phyloP scores from a whole-genome alignment of 306 rosid species.

The Ceratonia siliqua region DNA sequence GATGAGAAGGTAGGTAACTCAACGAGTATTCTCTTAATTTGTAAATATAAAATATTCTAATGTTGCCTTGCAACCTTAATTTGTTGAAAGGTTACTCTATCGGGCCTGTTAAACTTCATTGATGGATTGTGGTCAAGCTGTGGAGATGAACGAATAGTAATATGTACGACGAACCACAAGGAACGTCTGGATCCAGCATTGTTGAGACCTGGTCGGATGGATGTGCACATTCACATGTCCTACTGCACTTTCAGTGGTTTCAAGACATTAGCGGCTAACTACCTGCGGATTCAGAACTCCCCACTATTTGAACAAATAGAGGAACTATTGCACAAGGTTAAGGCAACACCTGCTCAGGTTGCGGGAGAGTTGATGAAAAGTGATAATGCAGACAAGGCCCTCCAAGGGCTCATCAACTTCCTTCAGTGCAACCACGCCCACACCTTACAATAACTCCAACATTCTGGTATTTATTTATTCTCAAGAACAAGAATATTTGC shows the following conservation, averaged over 20 bases:
- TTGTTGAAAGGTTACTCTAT: conserved; percentile 48
- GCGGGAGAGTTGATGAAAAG: conserved; percentile 60
- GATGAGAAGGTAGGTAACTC: conserved; percentile 44
- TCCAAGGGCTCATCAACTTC: conserved; percentile 48
- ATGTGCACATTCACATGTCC: conserved; percentile 56
- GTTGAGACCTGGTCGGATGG: conserved; percentile 66
- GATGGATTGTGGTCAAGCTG: conserved; percentile 74
- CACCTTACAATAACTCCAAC: background rate
- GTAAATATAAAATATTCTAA: background rate
- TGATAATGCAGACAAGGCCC: conserved; percentile 42
- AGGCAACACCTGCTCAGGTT: conserved; percentile 62
- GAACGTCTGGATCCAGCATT: conserved; percentile 57
- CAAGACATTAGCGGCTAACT: conserved; percentile 50
- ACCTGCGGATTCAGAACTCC: conserved; percentile 46
- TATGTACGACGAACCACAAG: conserved; percentile 53
- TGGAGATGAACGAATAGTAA: conserved; percentile 54
- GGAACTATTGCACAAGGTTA: conserved; percentile 32
- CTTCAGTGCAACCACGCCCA: conserved; percentile 32
- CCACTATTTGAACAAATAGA: conserved; percentile 39
- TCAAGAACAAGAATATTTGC: background rate
- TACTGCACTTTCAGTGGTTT: conserved; percentile 49
- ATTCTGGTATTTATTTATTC: background rate
- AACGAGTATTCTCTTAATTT: background rate
- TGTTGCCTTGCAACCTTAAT: background rate
- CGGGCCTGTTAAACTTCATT: conserved; percentile 57